Conservation (phyloP, 1,284 basidiomycete genomes). For the Apiotrichum akiyoshidainum region DNA sequence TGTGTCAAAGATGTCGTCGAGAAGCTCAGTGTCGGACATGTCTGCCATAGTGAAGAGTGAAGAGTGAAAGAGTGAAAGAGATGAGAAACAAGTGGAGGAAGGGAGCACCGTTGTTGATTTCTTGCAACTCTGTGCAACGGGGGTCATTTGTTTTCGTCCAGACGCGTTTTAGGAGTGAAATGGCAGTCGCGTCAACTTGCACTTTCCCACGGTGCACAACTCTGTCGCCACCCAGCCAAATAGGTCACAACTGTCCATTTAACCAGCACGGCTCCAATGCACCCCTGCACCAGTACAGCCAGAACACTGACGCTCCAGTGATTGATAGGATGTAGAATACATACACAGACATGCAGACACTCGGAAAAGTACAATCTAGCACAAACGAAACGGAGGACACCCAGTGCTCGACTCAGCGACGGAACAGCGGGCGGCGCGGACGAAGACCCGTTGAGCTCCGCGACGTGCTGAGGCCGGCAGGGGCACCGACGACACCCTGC, state of each 20-base stretch:
- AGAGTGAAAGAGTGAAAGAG: constrained; percentile 10
- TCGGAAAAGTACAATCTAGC: no score
- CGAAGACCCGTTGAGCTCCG: constrained; percentile 21
- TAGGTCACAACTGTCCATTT: no score
- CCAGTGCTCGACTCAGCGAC: constrained; percentile 11
- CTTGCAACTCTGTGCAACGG: not conserved
- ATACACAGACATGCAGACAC: no score
- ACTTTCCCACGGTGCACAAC: constrained; percentile 6
- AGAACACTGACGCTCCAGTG: no score
- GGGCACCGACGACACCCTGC: constrained; percentile 23
- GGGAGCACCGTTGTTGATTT: not conserved
- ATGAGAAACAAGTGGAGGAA: constrained; percentile 7
- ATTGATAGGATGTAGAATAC: no score
- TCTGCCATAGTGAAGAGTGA: constrained; percentile 4
- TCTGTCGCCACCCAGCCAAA: not conserved
- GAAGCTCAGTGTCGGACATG: constrained; percentile 7
- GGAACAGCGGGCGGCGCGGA: constrained; percentile 29
- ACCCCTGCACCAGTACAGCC: no score
- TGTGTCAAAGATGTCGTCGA: constrained; percentile 21
- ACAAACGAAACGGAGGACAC: no score
- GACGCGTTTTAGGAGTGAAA: not conserved
- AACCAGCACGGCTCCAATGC: no score
- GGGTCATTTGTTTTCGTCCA: no score
- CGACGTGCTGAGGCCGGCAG: constrained; percentile 1
- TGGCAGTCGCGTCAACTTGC: constrained; percentile 16